phyloP scores from a whole-genome alignment of 306 rosid genomes.

The Cucurbita ficifolia region DNA sequence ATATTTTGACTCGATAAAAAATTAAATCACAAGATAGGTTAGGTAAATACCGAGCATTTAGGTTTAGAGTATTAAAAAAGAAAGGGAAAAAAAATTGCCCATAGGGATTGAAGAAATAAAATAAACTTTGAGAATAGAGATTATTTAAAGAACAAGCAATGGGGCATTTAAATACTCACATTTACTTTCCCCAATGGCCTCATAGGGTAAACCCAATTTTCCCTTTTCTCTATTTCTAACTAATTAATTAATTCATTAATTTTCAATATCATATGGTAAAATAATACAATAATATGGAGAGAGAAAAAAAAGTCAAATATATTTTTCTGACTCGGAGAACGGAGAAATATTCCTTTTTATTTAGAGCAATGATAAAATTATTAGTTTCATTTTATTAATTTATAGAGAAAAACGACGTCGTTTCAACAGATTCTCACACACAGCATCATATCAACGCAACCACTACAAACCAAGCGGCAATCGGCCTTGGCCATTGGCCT shows the following conservation, averaged over 20 bases:
- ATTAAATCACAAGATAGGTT: background rate
- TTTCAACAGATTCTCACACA: background rate
- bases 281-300: background rate
- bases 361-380: no score
- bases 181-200: background rate
- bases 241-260: background rate
- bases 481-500: background rate
- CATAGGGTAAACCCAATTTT: background rate
- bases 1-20: background rate
- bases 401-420: background rate
- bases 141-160: background rate
- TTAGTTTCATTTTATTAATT: no score
- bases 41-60: background rate
- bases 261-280: background rate
- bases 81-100: background rate
- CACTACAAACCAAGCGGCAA: no score
- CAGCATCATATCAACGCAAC: background rate
- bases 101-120: slow-evolving; percentile 1
- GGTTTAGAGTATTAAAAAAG: background rate
- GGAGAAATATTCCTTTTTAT: no score
- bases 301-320: background rate
- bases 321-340: background rate
- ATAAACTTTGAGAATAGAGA: background rate
- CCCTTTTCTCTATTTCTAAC: background rate
- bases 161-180: background rate